Base-by-base conservation (phyloP, 768 basidiomycete genomes). In the Filobasidium wieringae region DNA sequence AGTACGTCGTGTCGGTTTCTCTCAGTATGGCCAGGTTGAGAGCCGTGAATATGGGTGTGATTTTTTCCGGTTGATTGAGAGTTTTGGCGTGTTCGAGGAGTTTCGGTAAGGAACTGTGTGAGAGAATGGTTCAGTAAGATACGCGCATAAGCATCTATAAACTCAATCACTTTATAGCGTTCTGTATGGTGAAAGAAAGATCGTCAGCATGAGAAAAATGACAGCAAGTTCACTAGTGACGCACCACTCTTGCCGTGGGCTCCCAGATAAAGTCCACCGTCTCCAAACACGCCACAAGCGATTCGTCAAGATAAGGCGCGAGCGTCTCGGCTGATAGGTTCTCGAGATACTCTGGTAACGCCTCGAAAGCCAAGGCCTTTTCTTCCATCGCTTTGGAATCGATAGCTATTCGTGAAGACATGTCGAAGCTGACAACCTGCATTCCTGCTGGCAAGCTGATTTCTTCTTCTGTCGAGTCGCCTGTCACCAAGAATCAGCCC, bases 361-460 rank as follows among this genome's bases (percentile, higher is more conserved):
- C 27, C 39, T 55, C 54, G 19, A 55, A 55, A 5, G 37, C 39
- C 19, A 39, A 40, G 24, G 39, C 54, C 29, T 55, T 55, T 26
- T 55, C 54, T 26, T 55, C 54, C 24, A 55, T 55, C 24, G 39
- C 54, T 8, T 29, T 55, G n/a, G 54, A 40, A 26, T 55, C 39
- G 54, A 55, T 55, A 30, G 36, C 54, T 26, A 55, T 37, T 6
- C 32, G 37, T 19, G 37, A 37, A 26, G 37, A 2, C 7, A 2
- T 2, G 27, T 22, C 12, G 27, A 55, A 24, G 19, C 22, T 19
- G 29, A 55, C 26, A 26, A 55, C 29, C 5, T 55, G 24, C 26
- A 40, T 40, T 19, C 54, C 54, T 11, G 37, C 29, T 12, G 54
- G 43, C 3, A 47, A 22, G 14, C 29, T 19, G 29, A 47, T 27